These are phyloP conservation scores for Neoarthrinium moseri DNA, from an alignment of 2,329 filamentous ascomycete genomes.

Conservation along the genomic window DNA sequence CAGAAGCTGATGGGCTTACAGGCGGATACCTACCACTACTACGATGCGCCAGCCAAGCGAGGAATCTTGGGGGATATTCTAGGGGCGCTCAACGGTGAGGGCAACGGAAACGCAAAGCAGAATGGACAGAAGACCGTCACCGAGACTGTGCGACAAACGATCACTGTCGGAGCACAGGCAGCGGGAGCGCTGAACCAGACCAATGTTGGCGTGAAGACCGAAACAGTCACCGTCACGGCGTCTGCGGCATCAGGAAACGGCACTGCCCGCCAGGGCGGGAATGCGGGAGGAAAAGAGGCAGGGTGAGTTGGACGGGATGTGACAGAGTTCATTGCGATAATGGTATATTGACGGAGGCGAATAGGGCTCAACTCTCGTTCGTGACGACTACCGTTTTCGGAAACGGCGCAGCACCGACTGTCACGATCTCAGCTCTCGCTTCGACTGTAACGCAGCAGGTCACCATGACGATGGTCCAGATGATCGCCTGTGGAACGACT, in stretches of 20 bases:
- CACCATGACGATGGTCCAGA: constrained; percentile 26
- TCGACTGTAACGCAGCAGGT: constrained; percentile 21
- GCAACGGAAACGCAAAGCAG: constrained; percentile 14
- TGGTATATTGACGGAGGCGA: too few species aligned
- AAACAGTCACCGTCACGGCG: constrained; percentile 23
- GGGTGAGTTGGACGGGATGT: constrained; percentile 11
- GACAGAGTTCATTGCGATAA: too few species aligned
- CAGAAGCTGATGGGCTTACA: constrained; percentile 14
- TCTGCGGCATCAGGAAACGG: constrained; percentile 14
- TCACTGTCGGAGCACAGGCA: constrained; percentile 30
- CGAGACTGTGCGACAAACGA: constrained; percentile 31
- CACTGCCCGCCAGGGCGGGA: constrained; percentile 3
- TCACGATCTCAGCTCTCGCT: constrained; percentile 10
- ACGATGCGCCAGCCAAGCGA: constrained; percentile 21
- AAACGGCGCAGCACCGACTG: constrained; percentile 20
- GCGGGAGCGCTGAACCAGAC: constrained; percentile 26
- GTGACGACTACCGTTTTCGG: constrained; percentile 34
- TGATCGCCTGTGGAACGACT: constrained; percentile 25
- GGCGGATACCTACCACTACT: constrained; percentile 17
- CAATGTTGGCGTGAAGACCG: constrained; percentile 17
- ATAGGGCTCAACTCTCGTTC: constrained; percentile 29
- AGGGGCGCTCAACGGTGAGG: constrained; percentile 15
- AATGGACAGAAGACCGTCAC: constrained; percentile 29
- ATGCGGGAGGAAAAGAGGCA: background rate
- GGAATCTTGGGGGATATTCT: constrained; percentile 20